Conservation (phyloP, 2,329 filamentous ascomycete genomes). For the Zymoseptoria crescenta region DNA sequence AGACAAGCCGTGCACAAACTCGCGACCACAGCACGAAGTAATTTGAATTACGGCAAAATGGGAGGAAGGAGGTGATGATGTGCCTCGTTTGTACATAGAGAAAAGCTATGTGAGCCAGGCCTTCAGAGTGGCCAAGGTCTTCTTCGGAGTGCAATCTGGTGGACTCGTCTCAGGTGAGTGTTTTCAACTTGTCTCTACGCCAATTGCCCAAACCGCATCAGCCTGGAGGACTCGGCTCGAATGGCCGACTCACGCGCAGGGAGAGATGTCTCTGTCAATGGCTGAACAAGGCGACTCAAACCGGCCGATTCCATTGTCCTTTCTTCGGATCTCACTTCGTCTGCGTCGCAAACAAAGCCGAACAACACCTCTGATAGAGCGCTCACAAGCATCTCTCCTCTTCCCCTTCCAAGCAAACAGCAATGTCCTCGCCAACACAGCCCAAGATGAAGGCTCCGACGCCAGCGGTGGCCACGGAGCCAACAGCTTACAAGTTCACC, state of each 20-base stretch:
- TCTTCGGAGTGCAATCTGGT: not conserved
- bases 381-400: not conserved
- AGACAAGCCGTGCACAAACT: slow-evolving; percentile 70
- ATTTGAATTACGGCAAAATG: slow-evolving; percentile 39
- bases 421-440: not conserved
- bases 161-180: not conserved
- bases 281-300: not conserved
- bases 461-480: not conserved
- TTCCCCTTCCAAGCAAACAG: not conserved
- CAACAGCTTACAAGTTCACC: not conserved
- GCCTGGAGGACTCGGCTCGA: not conserved
- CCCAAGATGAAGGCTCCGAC: not conserved
- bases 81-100: not conserved
- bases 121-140: not conserved
- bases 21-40: slow-evolving; percentile 69
- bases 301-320: not conserved
- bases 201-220: not conserved
- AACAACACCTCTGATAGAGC: not conserved
- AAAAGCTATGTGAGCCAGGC: not conserved
- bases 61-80: slow-evolving; percentile 3
- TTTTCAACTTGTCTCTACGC: not conserved
- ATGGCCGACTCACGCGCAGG: not conserved
- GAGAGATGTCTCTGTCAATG: not conserved
- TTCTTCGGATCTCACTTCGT: not conserved
- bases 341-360: not conserved